phyloP scores from a whole-genome alignment of 2,329 filamentous ascomycete species.

The Colletotrichum destructivum region DNA sequence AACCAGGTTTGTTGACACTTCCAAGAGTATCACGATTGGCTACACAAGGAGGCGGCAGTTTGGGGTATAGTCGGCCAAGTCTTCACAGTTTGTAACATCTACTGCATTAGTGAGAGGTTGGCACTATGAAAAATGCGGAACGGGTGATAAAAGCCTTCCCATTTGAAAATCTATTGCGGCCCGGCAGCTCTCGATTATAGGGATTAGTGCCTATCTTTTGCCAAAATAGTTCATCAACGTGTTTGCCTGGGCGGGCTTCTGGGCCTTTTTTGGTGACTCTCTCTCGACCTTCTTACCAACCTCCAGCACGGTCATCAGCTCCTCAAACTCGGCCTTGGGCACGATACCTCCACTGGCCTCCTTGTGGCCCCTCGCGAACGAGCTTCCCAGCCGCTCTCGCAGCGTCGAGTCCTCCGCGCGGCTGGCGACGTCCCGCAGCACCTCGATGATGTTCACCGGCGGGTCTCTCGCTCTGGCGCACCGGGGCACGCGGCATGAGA shows the following conservation, averaged over 20 bases:
- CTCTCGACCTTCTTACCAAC: constrained; percentile 68
- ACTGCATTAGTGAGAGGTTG: neutral
- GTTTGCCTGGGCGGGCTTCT: constrained; percentile 63
- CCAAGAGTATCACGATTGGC: neutral
- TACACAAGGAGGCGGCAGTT: neutral
- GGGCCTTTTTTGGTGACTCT: constrained; percentile 46
- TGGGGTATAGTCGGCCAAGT: neutral
- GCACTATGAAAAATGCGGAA: neutral
- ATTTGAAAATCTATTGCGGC: no score
- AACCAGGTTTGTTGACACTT: neutral
- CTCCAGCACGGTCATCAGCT: constrained; percentile 72
- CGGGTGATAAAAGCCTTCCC: no score
- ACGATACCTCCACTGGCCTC: constrained; percentile 78
- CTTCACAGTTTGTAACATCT: neutral
- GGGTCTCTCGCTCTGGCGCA: constrained; percentile 67
- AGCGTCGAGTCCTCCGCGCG: constrained; percentile 55
- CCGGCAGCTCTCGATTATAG: no score
- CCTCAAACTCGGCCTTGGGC: constrained; percentile 73
- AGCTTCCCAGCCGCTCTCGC: constrained; percentile 69
- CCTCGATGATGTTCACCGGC: constrained; percentile 75
- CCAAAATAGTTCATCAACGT: constrained; percentile 70
- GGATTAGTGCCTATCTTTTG: constrained; percentile 49
- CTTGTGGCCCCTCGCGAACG: constrained; percentile 77
- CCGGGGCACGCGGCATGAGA: constrained; percentile 75
- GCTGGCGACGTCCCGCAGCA: constrained; percentile 66